A percentile compares a stretch with the other conserved stretches of the same genome.
Conservation (phyloP, 768 basidiomycete species). For the Boletus rex-veris region DNA sequence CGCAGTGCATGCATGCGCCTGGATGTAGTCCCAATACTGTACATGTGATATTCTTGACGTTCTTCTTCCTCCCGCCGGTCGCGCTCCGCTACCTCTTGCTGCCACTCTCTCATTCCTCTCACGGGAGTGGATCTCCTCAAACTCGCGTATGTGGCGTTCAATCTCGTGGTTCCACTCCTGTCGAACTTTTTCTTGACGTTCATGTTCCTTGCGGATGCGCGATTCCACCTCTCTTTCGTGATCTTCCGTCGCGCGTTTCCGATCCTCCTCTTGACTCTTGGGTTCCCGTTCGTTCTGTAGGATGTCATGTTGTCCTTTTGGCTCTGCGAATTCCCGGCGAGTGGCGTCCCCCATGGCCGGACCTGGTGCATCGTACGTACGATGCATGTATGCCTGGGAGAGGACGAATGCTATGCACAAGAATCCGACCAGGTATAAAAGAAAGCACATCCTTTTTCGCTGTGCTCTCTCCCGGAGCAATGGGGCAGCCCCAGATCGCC, state of each 20-base stretch:
- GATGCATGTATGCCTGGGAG: not conserved
- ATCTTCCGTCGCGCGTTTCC: not conserved
- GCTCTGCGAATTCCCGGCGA: not conserved
- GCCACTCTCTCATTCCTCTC: constrained; percentile 7
- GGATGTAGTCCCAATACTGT: constrained; percentile 12
- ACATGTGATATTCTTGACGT: constrained; percentile 22
- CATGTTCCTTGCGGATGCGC: too few species aligned
- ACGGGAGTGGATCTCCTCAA: too few species aligned
- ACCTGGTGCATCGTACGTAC: not conserved
- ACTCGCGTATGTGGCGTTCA: too few species aligned
- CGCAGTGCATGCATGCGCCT: too few species aligned
- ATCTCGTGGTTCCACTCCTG: too few species aligned
- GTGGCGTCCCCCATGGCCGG: not conserved
- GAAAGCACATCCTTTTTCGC: not conserved
- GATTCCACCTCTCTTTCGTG: not conserved
- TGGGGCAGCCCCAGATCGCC: not conserved
- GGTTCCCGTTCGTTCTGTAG: not conserved
- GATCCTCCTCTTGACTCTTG: not conserved
- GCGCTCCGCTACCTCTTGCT: constrained; percentile 7
- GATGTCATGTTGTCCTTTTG: not conserved
- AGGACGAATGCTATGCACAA: not conserved
- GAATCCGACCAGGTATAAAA: not conserved
- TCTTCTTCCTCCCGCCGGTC: constrained; percentile 22
- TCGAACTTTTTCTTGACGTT: too few species aligned
- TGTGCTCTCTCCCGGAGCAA: not conserved